These are phyloP conservation scores for Calvatia gigantea DNA, from an alignment of 768 basidiomycete genomes.

Conservation along the genomic window DNA sequence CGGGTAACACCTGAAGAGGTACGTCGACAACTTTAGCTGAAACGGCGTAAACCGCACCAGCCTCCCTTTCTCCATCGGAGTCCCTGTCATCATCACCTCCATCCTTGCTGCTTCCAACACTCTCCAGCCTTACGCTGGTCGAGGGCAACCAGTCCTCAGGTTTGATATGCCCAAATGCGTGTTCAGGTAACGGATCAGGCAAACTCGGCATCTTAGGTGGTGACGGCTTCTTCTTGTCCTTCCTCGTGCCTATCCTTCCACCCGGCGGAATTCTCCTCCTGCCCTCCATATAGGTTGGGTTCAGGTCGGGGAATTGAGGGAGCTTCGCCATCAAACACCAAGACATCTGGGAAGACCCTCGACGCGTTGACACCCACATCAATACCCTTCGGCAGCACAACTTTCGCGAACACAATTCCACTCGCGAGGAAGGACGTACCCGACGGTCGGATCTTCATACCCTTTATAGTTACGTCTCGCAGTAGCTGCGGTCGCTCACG, in stretches of 20 bases:
- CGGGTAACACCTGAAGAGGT: constrained; percentile 74
- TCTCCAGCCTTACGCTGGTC: constrained; percentile 34
- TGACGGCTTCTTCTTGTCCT: constrained; percentile 13
- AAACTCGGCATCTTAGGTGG: constrained; percentile 46
- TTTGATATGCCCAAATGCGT: constrained; percentile 73
- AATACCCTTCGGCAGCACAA: constrained; percentile 70
- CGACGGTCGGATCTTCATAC: constrained; percentile 66
- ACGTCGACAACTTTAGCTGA: constrained; percentile 68
- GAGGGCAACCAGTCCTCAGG: constrained; percentile 67
- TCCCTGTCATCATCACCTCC: constrained; percentile 24
- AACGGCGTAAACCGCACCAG: constrained; percentile 53
- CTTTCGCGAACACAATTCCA: constrained; percentile 60
- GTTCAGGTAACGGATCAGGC: constrained; percentile 64
- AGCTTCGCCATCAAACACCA: constrained; percentile 73
- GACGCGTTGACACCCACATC: constrained; percentile 60
- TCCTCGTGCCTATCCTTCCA: neutral
- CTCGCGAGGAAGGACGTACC: constrained; percentile 57
- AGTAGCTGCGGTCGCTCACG: constrained; percentile 63
- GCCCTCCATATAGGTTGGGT: neutral
- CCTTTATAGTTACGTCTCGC: constrained; percentile 65
- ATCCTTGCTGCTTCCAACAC: constrained; percentile 20
- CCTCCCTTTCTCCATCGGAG: constrained; percentile 32
- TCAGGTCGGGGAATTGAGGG: constrained; percentile 20
- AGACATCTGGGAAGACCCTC: constrained; percentile 68
- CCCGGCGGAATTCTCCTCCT: neutral